Evolutionary conservation across 2,329 filamentous ascomycete species (phyloP).

Genomic region (Microdochium trichocladiopsis): DNA sequence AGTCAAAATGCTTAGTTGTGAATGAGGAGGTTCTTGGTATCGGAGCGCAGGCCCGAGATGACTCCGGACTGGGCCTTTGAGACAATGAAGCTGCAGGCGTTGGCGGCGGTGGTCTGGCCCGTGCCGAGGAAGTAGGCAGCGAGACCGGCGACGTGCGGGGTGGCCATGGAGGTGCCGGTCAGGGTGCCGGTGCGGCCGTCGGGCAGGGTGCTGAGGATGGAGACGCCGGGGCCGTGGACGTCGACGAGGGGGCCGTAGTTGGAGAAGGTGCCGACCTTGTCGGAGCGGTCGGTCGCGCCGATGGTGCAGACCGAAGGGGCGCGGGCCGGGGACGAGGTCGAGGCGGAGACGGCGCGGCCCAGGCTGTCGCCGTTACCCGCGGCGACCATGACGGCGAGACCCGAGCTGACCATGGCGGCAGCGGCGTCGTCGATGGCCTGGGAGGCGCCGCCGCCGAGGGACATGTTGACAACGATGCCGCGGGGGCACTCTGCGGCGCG

Average conservation of each 20-base stretch:
- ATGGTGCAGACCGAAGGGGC: conserved; percentile 10
- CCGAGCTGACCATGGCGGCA: conserved; percentile 4
- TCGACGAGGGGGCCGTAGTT: conserved; percentile 11
- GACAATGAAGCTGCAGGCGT: background rate
- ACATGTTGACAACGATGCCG: conserved; percentile 16
- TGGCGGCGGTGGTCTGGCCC: background rate
- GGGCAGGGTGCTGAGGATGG: background rate
- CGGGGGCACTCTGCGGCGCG: conserved; percentile 10
- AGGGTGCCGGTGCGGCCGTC: background rate
- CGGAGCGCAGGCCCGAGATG: background rate
- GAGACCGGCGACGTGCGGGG: background rate
- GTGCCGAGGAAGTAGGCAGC: background rate
- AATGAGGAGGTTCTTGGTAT: background rate
- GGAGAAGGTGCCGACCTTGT: conserved; percentile 6
- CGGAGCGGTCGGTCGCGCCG: conserved; percentile 8
- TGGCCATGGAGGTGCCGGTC: conserved; percentile 1
- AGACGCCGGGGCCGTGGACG: conserved; percentile 9
- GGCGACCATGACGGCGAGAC: conserved; percentile 10
- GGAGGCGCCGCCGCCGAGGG: conserved; percentile 10
- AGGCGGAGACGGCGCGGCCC: conserved; percentile 8
- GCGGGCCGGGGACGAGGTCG: conserved; percentile 8
- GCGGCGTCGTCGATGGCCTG: conserved; percentile 8
- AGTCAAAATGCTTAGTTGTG: background rate
- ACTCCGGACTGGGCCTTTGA: background rate
- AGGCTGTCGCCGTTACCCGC: conserved; percentile 9